A percentile compares a stretch with the other conserved stretches of the same genome.
phyloP scores from a whole-genome alignment of 139 green algal genomes.

The Helicosporidium sp. region DNA sequence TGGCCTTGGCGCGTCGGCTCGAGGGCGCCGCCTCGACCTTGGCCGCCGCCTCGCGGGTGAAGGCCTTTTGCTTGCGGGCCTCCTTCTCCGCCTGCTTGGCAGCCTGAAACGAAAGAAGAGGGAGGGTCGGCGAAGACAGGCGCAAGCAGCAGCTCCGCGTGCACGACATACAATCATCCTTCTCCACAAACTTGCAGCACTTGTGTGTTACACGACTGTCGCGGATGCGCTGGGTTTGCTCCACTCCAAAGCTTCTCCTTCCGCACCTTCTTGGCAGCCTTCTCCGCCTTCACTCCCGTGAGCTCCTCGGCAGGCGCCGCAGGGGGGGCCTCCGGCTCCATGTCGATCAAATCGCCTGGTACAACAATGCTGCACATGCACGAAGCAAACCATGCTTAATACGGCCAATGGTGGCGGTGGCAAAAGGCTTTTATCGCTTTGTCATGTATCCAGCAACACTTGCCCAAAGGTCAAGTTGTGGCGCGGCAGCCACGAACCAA shows the following conservation, averaged over 20 bases:
- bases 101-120: constrained; percentile 17
- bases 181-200: background rate
- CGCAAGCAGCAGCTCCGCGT: too few species aligned
- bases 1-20: constrained; percentile 49
- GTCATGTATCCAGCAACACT: too few species aligned
- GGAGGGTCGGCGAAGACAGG: too few species aligned
- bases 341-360: too few species aligned
- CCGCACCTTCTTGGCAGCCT: constrained; percentile 50
- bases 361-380: too few species aligned
- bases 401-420: too few species aligned
- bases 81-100: constrained; percentile 61
- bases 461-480: too few species aligned
- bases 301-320: too few species aligned
- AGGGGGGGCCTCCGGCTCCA: too few species aligned
- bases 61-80: constrained; percentile 41
- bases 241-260: background rate
- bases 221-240: background rate
- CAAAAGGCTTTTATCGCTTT: too few species aligned
- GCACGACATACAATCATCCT: background rate
- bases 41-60: constrained; percentile 12
- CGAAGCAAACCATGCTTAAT: too few species aligned
- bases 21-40: constrained; percentile 10
- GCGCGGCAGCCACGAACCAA: too few species aligned
- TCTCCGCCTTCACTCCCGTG: constrained; percentile 44
- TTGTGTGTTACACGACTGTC: background rate